Evolutionary conservation across 2,329 filamentous ascomycete genomes (phyloP).

Genomic region (Knufia petricola): DNA sequence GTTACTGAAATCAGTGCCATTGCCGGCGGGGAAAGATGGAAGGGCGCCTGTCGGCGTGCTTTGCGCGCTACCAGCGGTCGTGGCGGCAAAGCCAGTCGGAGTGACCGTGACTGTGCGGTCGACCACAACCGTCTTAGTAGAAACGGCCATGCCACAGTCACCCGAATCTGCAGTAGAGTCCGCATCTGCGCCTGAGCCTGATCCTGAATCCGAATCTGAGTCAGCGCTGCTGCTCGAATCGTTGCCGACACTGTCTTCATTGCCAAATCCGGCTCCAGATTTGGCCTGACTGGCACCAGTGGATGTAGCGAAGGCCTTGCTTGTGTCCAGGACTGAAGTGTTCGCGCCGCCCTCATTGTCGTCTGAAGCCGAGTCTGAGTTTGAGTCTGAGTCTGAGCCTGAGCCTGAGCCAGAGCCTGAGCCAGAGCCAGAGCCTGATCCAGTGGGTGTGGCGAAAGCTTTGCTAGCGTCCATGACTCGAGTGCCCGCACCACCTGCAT

Average conservation of each 20-base stretch:
- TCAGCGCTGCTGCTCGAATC: neutral
- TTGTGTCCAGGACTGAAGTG: neutral
- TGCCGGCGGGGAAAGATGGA: neutral
- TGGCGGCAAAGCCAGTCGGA: neutral
- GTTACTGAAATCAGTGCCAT: conserved; percentile 1
- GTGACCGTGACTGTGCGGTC: conserved; percentile 7
- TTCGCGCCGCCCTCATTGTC: neutral
- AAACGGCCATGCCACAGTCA: conserved; percentile 1
- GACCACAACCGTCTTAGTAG: conserved; percentile 4
- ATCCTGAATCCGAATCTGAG: conserved; percentile 3
- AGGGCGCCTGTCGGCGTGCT: neutral
- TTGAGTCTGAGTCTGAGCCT: neutral
- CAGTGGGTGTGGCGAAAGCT: too few species aligned
- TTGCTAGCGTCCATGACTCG: too few species aligned
- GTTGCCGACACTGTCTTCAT: neutral
- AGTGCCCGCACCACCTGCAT: too few species aligned
- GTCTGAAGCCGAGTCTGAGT: neutral
- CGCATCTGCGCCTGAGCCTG: too few species aligned
- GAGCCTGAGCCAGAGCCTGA: neutral
- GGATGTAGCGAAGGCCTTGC: neutral
- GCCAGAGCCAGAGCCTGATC: neutral
- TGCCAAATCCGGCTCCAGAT: neutral
- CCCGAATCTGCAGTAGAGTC: neutral
- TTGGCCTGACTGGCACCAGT: neutral
- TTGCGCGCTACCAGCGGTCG: neutral